Evolutionary conservation across 805 yeast genomes (phyloP), one percentile per base, ranked within the genome.

Genomic region (Saccharomyces mikatae): DNA sequence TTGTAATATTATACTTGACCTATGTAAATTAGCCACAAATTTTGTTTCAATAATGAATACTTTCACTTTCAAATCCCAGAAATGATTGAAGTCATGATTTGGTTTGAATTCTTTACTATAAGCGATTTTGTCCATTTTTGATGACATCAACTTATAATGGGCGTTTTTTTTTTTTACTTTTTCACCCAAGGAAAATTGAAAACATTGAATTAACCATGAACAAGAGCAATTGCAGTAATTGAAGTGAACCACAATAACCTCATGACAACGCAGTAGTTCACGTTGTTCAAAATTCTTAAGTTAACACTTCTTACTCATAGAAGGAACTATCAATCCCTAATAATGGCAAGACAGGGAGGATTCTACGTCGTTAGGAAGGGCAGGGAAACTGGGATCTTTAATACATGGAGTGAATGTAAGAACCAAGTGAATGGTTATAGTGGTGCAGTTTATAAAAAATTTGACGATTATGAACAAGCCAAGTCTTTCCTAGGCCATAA

Each of bases 301-400:
- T 11, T 36, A 17, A 8, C 24, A 6, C 22, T 36, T 17, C 17
- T 36, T 17, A 17, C 11, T n/a, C 17, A 21, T 36, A 8, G 17
- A 36, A 36, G 22, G 22, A 17, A 17, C 24, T 36, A 17, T 17
- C 44, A 17, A 36, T 36, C 22, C 13, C 24, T 36, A 10, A 17
- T 36, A 28, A 56, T 58, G 61, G 64, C 62, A 50, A 60, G 59
- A 4, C 64, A 63, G 51, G 56, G 57, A 2, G 54, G 65, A 5
- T 78, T 59, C 58, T 83, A 83, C 59, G 87, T 86, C 0, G 87
- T 83, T 1, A 74, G 70, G 29, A 71, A 67, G 4, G 89, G 89
- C 1, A 70, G 81, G 17, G 54, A 56, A 1, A 62, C 70, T 1
- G 96, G 96, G 0, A 73, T 89, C 0, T 89, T 71, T 67, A 59